Percentiles rank a stretch among this genome's conserved stretches.
phyloP scores from a whole-genome alignment of 2,329 filamentous ascomycete species.

The Xylaria hypoxylon region DNA sequence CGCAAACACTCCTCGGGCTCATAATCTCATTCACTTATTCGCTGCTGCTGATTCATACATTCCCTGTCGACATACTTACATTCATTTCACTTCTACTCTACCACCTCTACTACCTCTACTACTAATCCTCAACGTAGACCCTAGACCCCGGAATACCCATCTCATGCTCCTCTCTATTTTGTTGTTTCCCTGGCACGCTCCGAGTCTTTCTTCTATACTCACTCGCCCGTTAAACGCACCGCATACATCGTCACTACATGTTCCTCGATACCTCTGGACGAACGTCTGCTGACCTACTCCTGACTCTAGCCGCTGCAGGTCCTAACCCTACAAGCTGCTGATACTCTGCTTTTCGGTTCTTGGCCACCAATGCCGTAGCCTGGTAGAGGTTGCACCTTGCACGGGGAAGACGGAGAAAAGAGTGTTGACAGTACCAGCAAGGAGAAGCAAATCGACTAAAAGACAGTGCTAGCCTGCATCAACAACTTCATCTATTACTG shows the following conservation, averaged over 20 bases:
- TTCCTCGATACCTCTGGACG: conserved; percentile 23
- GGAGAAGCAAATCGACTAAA: conserved; percentile 13
- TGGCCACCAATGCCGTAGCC: conserved; percentile 48
- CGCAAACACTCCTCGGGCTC: conserved; percentile 29
- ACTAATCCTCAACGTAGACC: conserved; percentile 24
- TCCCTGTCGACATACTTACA: conserved; percentile 23
- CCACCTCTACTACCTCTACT: conserved; percentile 11
- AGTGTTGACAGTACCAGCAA: conserved; percentile 13
- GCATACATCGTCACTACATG: conserved; percentile 12
- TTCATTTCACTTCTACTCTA: conserved; percentile 27
- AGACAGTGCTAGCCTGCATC: conserved; percentile 24
- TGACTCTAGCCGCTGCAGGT: conserved; percentile 43
- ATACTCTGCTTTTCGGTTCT: conserved; percentile 41
- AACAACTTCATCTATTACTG: conserved; percentile 31
- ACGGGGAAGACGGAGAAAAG: conserved; percentile 34
- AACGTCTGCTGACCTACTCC: conserved; percentile 44
- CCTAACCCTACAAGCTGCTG: conserved; percentile 36
- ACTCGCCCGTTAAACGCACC: conserved; percentile 13
- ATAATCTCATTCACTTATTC: conserved; percentile 27
- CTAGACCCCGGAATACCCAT: conserved; percentile 23
- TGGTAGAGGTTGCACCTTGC: conserved; percentile 46
- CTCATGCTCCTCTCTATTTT: conserved; percentile 14
- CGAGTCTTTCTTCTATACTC: conserved; percentile 14
- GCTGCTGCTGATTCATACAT: conserved; percentile 34
- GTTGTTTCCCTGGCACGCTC: conserved; percentile 16